Evolutionary conservation across 495 filamentous ascomycete genomes (phyloP).

Genomic region (Penicillium subrubescens): DNA sequence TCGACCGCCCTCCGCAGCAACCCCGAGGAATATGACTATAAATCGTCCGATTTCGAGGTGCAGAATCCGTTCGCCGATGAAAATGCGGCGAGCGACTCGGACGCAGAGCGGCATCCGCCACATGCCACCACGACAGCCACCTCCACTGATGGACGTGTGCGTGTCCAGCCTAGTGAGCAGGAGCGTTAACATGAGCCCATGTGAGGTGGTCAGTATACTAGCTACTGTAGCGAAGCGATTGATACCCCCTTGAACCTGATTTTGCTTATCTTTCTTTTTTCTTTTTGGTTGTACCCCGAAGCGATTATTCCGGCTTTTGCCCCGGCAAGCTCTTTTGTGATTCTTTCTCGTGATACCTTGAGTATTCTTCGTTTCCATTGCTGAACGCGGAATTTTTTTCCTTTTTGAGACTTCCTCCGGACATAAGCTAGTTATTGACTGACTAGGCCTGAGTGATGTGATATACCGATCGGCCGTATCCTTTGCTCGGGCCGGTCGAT

Average conservation of each 20-base stretch:
- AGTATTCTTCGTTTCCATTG: background rate
- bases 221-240: slow-evolving; percentile 10
- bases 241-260: slow-evolving; percentile 19
- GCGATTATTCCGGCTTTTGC: background rate
- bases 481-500: background rate
- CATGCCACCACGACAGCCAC: background rate
- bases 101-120: slow-evolving; percentile 14
- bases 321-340: background rate
- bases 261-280: background rate
- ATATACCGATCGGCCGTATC: background rate
- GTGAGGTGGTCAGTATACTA: slow-evolving; percentile 5
- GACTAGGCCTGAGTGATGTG: background rate
- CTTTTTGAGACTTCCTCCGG: background rate
- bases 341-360: slow-evolving; percentile 20
- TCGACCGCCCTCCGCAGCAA: slow-evolving; percentile 13
- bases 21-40: slow-evolving; percentile 38
- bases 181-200: slow-evolving; percentile 14
- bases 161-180: slow-evolving; percentile 19
- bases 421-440: background rate
- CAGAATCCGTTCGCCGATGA: slow-evolving; percentile 51
- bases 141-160: slow-evolving; percentile 6
- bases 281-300: background rate
- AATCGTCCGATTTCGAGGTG: slow-evolving; percentile 47
- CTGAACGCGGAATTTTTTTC: background rate
- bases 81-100: slow-evolving; percentile 25